phyloP scores from a whole-genome alignment of 2,329 filamentous ascomycete genomes.

The Aspergillus calidoustus region DNA sequence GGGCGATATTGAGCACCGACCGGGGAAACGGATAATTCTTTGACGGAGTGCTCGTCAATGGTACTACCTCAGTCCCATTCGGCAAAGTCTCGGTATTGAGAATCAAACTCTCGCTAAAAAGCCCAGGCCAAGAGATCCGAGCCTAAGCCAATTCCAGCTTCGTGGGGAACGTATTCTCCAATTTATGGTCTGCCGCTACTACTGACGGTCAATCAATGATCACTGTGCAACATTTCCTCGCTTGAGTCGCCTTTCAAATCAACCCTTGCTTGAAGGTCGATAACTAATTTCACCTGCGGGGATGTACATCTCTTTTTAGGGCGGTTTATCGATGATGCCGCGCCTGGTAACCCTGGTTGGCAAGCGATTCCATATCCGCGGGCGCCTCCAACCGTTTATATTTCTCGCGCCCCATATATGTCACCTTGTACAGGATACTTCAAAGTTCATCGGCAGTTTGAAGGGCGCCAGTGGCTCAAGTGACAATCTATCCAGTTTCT shows the following conservation, averaged over 20 bases:
- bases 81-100: not conserved
- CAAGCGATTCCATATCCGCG: too few relatives aligned
- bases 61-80: not conserved
- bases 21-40: not conserved
- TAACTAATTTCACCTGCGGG: not conserved
- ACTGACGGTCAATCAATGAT: not conserved
- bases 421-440: too few relatives aligned
- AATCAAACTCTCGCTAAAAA: not conserved
- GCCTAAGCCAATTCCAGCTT: not conserved
- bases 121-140: not conserved
- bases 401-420: too few relatives aligned
- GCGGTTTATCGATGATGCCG: not conserved
- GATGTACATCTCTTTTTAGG: not conserved
- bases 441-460: not conserved
- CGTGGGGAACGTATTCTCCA: not conserved
- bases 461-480: not conserved
- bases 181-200: too few relatives aligned
- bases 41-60: too few relatives aligned
- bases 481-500: not conserved
- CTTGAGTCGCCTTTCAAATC: not conserved
- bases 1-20: not conserved
- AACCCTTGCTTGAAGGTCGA: not conserved
- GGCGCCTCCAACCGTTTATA: too few relatives aligned
- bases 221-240: not conserved
- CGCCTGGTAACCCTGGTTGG: too few relatives aligned